Conservation (phyloP, 176 grass and related monocot species). For the Cenchrus purpureus region DNA sequence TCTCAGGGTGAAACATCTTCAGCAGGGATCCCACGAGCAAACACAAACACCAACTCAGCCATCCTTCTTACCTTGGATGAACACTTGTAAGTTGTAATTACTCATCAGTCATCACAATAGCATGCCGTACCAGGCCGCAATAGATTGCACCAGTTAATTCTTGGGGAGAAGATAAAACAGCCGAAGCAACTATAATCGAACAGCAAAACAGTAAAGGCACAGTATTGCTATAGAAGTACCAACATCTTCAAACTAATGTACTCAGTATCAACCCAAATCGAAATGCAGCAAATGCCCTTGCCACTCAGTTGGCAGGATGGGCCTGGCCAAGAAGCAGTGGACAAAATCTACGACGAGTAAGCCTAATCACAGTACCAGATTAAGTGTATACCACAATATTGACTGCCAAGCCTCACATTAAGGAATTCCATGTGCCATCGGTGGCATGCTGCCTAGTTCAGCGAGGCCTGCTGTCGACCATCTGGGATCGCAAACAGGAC, state of each 20-base stretch:
- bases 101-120: not conserved
- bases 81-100: not conserved
- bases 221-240: not conserved
- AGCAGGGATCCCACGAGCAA: not conserved
- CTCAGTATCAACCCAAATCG: not conserved
- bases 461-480: conserved; percentile 62
- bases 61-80: not conserved
- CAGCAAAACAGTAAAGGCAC: not conserved
- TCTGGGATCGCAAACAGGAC: conserved; percentile 87
- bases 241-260: not conserved
- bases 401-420: not conserved
- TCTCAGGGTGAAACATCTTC: not conserved
- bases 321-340: not conserved
- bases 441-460: conserved; percentile 31
- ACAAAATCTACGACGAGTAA: not conserved
- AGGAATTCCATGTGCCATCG: not conserved
- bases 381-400: not conserved
- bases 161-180: not conserved
- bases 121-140: not conserved
- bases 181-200: too few species aligned
- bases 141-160: not conserved
- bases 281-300: not conserved
- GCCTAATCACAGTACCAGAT: not conserved
- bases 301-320: not conserved
- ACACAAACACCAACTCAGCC: not conserved